Evolutionary conservation across 202 grass and related monocot genomes (phyloP).

Genomic region (Panicum hallii): DNA sequence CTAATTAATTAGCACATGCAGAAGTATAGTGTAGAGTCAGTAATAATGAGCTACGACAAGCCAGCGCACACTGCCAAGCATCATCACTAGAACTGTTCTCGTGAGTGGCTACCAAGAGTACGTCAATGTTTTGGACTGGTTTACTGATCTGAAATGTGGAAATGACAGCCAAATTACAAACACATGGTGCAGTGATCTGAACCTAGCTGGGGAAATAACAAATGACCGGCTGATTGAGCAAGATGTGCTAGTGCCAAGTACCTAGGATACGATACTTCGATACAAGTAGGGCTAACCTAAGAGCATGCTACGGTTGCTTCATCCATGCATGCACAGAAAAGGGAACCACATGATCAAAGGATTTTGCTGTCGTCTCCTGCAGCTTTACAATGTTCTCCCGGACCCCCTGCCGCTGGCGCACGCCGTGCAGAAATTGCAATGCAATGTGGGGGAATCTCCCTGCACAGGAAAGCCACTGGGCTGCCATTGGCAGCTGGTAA

Average conservation of each 20-base stretch:
- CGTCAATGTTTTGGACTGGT: not conserved
- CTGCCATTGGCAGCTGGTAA: constrained; percentile 2
- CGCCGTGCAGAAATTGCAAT: not conserved
- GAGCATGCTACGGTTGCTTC: constrained; percentile 5
- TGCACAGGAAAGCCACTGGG: not conserved
- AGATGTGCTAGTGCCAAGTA: not conserved
- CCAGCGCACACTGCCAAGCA: not conserved
- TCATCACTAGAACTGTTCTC: not conserved
- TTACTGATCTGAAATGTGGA: not conserved
- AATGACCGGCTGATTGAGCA: not conserved
- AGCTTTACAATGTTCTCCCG: constrained; percentile 26
- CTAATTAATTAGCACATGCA: not conserved
- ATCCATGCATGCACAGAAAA: not conserved
- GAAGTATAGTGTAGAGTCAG: no score
- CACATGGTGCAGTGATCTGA: not conserved
- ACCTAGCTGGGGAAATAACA: not conserved
- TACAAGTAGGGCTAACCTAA: not conserved
- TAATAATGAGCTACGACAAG: not conserved
- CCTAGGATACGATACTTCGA: not conserved
- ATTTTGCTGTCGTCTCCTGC: constrained; percentile 20
- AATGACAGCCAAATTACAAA: not conserved
- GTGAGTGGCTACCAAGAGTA: not conserved
- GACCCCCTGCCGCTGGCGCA: not conserved
- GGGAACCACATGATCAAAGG: constrained; percentile 11
- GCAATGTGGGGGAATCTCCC: constrained; percentile 2